Base-by-base conservation (phyloP, 331 rosid genomes). In the Acacia concinna region DNA sequence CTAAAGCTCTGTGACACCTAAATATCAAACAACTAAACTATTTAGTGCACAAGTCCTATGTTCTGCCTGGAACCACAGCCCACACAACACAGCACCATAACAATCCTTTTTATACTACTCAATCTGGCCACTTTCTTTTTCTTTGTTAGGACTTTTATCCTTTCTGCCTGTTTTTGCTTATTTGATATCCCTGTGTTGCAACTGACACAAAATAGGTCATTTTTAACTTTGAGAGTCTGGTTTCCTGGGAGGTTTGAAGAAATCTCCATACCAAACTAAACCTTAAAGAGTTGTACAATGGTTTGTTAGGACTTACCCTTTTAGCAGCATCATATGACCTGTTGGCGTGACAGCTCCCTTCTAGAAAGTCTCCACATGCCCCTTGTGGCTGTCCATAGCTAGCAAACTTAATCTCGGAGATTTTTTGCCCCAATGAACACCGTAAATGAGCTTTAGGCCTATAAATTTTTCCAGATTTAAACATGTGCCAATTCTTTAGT, bases 381-480 rank as follows among this genome's bases (percentile, higher is more conserved):
- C 97, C 97, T 41, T 81, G 86, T 23, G 94, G 92, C 76, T 71
- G 65, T 63, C 94, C 94, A 71, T 86, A 90, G 83, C 94, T 90
- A 51, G 94, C 92, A 79, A 90, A 90, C 71, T 83, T 88, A 44
- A 90, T 86, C 81, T 86, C 62, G 6, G 89, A 88, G 72, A 90
- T 86, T 25, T 82, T 84, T 76, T 76, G 79, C 46, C 92, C 92
- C 6, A 84, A 72, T 35, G 89, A 87, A 87, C 94, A 90, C 92
- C 84, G 77, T 74, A 90, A 74, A 77, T 88, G 92, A 59, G 94
- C 94, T 83, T 88, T 88, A 6, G 85, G 83, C 47, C 79, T 80
- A 59, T 32, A 28, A 38, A 66, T 10, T 64, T 83, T 88, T 14
- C 88, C 89, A 32, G 89, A 79, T 15, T 68, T 49, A 62, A 88